Percentiles rank a stretch among this genome's conserved stretches.
phyloP scores from a whole-genome alignment of 345 rosid genomes.

The Salix koriyanagi region DNA sequence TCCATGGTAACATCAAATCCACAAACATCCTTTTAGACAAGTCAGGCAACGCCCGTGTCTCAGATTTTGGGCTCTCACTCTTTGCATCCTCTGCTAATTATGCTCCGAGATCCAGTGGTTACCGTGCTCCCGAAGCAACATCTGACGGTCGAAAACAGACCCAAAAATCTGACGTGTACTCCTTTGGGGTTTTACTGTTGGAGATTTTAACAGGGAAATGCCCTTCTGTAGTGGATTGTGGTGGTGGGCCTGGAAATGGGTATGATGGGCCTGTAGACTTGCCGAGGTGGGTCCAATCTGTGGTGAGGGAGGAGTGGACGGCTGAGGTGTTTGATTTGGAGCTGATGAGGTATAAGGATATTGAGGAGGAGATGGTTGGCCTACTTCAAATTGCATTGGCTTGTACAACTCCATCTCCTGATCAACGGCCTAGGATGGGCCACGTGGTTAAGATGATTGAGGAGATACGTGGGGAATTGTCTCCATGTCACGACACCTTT shows the following conservation, averaged over 20 bases:
- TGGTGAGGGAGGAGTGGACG: slow-evolving; percentile 86
- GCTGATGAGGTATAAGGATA: slow-evolving; percentile 79
- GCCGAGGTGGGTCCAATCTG: slow-evolving; percentile 77
- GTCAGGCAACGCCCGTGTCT: slow-evolving; percentile 55
- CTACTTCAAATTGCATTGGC: slow-evolving; percentile 66
- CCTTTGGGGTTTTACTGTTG: slow-evolving; percentile 67
- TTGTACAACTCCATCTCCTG: slow-evolving; percentile 43
- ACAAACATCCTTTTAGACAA: slow-evolving; percentile 75
- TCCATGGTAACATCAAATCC: slow-evolving; percentile 83
- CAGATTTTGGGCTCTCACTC: slow-evolving; percentile 62
- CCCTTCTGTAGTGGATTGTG: slow-evolving; percentile 48
- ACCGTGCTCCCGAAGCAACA: slow-evolving; percentile 59
- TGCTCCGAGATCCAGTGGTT: slow-evolving; percentile 56
- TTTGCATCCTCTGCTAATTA: slow-evolving; percentile 39
- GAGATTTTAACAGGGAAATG: slow-evolving; percentile 82
- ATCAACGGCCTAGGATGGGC: slow-evolving; percentile 60
- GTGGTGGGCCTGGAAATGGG: slow-evolving; percentile 38
- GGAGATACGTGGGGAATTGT: slow-evolving; percentile 55
- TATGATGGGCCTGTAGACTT: slow-evolving; percentile 56
- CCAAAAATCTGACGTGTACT: slow-evolving; percentile 73
- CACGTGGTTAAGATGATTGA: slow-evolving; percentile 73
- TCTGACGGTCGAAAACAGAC: slow-evolving; percentile 44
- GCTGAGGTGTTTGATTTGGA: slow-evolving; percentile 83
- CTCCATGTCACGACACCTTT: slow-evolving; percentile 54
- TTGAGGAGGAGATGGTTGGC: slow-evolving; percentile 84